Conservation (phyloP, 2,329 filamentous ascomycete species). For the Colletotrichum navitas region DNA sequence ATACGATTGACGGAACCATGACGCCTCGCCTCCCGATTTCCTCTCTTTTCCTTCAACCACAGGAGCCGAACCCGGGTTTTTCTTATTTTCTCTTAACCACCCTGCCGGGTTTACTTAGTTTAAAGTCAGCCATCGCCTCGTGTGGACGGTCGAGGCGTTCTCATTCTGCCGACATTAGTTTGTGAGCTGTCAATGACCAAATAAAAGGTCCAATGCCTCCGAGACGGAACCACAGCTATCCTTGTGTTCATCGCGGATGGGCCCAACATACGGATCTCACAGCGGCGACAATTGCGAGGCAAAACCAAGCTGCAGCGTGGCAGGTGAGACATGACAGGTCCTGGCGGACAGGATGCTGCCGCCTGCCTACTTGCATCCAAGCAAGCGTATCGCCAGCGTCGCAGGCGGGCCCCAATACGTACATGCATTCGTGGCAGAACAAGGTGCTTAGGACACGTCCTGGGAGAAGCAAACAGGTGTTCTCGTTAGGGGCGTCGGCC, state of each 20-base stretch:
- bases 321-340: conserved; percentile 33
- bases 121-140: conserved; percentile 25
- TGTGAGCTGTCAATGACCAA: no score
- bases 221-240: neutral
- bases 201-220: no score
- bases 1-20: conserved; percentile 32
- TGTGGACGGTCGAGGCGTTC: no score
- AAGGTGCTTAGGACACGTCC: conserved; percentile 9
- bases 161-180: no score
- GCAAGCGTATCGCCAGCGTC: conserved; percentile 24
- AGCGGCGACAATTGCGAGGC: neutral
- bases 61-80: conserved; percentile 33
- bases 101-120: conserved; percentile 25
- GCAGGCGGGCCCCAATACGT: conserved; percentile 16
- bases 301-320: conserved; percentile 18
- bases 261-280: neutral
- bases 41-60: conserved; percentile 25
- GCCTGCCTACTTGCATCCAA: conserved; percentile 24
- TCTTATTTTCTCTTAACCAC: conserved; percentile 7
- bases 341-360: conserved; percentile 20
- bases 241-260: neutral
- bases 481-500: conserved; percentile 30
- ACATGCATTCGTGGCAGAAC: conserved; percentile 7
- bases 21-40: conserved; percentile 33
- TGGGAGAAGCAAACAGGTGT: conserved; percentile 24